These are phyloP conservation scores for Aspergillus cavernicola DNA, from an alignment of 495 filamentous ascomycete species.

Conservation along the genomic window DNA sequence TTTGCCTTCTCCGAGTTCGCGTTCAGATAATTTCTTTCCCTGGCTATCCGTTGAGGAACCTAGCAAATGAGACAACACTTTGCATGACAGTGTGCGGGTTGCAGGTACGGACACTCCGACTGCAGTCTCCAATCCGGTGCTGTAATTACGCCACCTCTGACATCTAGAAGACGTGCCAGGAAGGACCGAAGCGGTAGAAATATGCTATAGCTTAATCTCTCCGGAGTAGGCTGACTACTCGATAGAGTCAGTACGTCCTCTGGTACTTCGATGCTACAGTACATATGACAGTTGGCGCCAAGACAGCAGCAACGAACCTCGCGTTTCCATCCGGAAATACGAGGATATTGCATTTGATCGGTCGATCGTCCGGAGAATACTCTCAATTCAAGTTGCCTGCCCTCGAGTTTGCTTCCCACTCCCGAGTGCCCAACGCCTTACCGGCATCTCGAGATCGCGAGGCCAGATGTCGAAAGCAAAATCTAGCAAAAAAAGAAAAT, in stretches of 20 bases:
- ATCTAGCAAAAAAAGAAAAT: background rate
- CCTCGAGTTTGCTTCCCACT: conserved; percentile 10
- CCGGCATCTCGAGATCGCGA: background rate
- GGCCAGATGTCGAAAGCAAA: background rate
- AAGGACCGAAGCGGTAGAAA: too few species aligned
- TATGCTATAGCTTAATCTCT: too few species aligned
- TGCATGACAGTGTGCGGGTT: background rate
- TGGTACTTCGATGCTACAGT: background rate
- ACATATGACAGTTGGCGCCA: background rate
- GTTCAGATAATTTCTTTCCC: too few species aligned
- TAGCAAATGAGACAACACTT: background rate
- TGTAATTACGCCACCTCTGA: background rate
- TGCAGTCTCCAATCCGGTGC: background rate
- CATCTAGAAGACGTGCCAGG: background rate
- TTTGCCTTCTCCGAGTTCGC: too few species aligned
- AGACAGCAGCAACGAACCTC: background rate
- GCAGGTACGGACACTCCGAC: background rate
- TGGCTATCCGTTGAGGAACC: too few species aligned
- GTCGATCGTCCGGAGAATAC: background rate
- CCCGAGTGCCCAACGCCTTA: background rate
- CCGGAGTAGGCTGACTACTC: too few species aligned
- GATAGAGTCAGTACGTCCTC: too few species aligned
- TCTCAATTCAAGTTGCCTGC: conserved; percentile 4
- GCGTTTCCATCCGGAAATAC: background rate
- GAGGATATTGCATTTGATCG: conserved; percentile 2